Evolutionary conservation across 768 basidiomycete genomes (phyloP).

Genomic region (Lentinula aciculospora): DNA sequence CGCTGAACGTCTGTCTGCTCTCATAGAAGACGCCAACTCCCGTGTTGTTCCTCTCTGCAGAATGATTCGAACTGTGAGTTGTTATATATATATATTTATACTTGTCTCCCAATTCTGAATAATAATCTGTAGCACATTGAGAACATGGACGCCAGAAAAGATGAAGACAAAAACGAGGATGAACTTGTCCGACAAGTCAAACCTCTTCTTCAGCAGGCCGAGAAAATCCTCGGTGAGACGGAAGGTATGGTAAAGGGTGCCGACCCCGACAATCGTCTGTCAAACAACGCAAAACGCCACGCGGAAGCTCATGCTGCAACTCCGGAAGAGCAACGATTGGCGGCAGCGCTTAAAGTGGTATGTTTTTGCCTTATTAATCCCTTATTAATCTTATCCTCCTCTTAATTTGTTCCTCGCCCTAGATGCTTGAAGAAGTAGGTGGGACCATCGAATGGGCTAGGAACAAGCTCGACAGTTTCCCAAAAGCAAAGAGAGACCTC

Average conservation of each 20-base stretch:
- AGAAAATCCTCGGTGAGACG: slow-evolving; percentile 31
- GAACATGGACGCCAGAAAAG: slow-evolving; percentile 23
- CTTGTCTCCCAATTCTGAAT: neutral
- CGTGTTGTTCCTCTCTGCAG: slow-evolving; percentile 25
- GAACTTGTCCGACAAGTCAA: slow-evolving; percentile 29
- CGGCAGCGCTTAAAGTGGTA: slow-evolving; percentile 30
- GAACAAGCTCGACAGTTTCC: slow-evolving; percentile 29
- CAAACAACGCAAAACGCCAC: slow-evolving; percentile 28
- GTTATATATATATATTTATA: slow-evolving; percentile 6
- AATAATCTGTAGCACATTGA: slow-evolving; percentile 24
- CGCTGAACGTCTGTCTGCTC: slow-evolving; percentile 26
- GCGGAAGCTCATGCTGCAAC: slow-evolving; percentile 29
- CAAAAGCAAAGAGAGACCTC: slow-evolving; percentile 31
- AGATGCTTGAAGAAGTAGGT: slow-evolving; percentile 30
- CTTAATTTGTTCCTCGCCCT: neutral
- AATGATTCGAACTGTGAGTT: slow-evolving; percentile 31
- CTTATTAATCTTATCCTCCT: neutral
- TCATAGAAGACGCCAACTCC: slow-evolving; percentile 29
- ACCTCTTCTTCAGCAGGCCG: slow-evolving; percentile 30
- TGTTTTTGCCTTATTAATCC: slow-evolving; percentile 6
- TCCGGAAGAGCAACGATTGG: slow-evolving; percentile 31
- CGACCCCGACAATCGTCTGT: slow-evolving; percentile 29
- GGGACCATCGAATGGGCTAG: slow-evolving; percentile 33
- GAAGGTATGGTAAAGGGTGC: slow-evolving; percentile 29
- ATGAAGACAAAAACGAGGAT: slow-evolving; percentile 29